phyloP scores from a whole-genome alignment of 305 asterid species.

The Fraxinus baroniana region DNA sequence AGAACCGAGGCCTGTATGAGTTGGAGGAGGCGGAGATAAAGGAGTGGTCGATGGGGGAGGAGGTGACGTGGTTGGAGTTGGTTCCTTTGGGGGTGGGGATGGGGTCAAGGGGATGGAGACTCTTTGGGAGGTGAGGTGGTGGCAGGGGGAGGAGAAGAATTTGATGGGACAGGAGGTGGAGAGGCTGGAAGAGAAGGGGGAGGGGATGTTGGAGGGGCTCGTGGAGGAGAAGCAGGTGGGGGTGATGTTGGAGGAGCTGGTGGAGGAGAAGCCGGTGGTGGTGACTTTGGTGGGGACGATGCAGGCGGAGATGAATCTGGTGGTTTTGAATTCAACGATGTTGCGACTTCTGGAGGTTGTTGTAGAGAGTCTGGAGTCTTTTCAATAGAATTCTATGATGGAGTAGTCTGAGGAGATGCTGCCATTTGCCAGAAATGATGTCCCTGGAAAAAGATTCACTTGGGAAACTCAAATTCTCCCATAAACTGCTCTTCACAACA shows the following conservation, averaged over 20 bases:
- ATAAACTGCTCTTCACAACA: background rate
- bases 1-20: background rate
- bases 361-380: background rate
- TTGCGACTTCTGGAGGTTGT: background rate
- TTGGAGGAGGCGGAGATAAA: background rate
- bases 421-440: conserved; percentile 29
- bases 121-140: conserved; percentile 17
- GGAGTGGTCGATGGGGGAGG: background rate
- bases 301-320: conserved; percentile 18
- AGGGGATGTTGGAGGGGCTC: conserved; percentile 5
- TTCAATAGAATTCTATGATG: background rate
- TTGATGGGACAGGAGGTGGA: background rate
- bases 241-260: conserved; percentile 3
- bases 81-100: background rate
- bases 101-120: background rate
- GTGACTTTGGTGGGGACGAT: conserved; percentile 20
- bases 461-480: background rate
- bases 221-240: conserved; percentile 20
- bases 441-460: conserved; percentile 18
- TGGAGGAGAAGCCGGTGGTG: conserved; percentile 14
- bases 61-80: background rate
- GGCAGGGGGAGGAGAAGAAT: conserved; percentile 22
- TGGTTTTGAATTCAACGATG: background rate
- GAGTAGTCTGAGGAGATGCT: conserved; percentile 35
- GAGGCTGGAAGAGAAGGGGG: conserved; percentile 9